A percentile compares a stretch with the other conserved stretches of the same genome.
These are phyloP conservation scores for Neurospora sp. DNA, from an alignment of 495 filamentous ascomycete genomes.

Conservation along the genomic window DNA sequence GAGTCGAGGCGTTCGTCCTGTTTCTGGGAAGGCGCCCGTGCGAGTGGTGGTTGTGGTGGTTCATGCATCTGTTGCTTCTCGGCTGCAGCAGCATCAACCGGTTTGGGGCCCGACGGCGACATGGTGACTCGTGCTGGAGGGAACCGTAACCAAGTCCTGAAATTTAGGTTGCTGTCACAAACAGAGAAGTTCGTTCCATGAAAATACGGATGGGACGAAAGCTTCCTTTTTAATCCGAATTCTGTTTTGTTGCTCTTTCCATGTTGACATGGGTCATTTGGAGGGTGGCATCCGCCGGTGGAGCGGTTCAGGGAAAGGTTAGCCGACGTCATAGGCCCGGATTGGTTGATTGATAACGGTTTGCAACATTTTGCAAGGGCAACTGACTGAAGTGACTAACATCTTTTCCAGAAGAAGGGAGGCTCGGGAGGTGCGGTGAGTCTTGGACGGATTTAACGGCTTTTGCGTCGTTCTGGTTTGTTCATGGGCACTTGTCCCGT, in stretches of 20 bases:
- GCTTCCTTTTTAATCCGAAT: background rate
- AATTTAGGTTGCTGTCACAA: background rate
- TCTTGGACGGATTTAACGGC: background rate
- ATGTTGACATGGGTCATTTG: background rate
- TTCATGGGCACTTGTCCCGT: background rate
- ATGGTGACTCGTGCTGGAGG: background rate
- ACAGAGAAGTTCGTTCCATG: background rate
- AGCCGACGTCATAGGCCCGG: background rate
- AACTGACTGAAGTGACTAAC: background rate
- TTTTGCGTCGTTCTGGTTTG: background rate
- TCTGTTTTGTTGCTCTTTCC: background rate
- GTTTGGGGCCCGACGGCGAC: background rate
- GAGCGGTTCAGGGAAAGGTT: background rate
- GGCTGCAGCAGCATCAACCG: background rate
- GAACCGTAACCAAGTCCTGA: background rate
- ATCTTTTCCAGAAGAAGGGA: background rate
- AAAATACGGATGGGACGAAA: background rate
- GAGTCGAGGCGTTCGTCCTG: background rate
- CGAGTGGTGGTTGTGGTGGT: background rate
- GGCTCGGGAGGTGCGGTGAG: background rate
- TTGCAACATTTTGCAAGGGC: background rate
- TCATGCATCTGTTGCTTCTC: background rate
- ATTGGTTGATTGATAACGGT: background rate
- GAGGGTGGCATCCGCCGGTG: background rate
- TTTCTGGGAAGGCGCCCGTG: background rate